phyloP scores from a whole-genome alignment of 1,284 basidiomycete species.

The Inonotus obliquus region DNA sequence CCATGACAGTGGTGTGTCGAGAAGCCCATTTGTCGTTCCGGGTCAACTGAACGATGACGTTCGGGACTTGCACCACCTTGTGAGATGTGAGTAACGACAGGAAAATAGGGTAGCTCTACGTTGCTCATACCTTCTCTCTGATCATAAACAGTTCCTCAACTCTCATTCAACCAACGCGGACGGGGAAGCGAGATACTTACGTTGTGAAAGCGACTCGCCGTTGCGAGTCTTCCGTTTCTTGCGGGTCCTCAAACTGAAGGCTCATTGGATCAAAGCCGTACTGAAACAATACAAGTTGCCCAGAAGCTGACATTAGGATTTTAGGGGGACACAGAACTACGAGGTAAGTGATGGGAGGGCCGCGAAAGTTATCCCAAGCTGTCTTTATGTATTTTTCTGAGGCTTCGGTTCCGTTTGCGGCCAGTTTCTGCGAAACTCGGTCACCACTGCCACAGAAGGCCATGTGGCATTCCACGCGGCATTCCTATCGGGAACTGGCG shows the following conservation, averaged over 20 bases:
- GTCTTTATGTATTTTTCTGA: conserved; percentile 7
- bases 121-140: background rate
- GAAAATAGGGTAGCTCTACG: background rate
- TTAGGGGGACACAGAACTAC: background rate
- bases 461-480: conserved; percentile 14
- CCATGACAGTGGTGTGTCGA: conserved; percentile 61
- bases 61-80: conserved; percentile 37
- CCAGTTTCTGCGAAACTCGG: background rate
- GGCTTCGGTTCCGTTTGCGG: background rate
- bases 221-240: conserved; percentile 53
- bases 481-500: conserved; percentile 4
- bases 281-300: conserved; percentile 51
- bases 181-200: conserved; percentile 37
- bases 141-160: background rate
- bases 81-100: background rate
- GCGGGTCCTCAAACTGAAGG: conserved; percentile 55
- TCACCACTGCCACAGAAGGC: conserved; percentile 10
- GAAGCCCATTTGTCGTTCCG: conserved; percentile 61
- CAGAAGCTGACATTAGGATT: conserved; percentile 30
- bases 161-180: conserved; percentile 37
- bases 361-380: background rate
- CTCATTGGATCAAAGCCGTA: conserved; percentile 58
- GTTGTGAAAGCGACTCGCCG: conserved; percentile 59
- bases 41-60: conserved; percentile 54
- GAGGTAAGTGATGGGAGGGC: background rate